Evolutionary conservation across 1,139 yeast genomes (phyloP).

Genomic region (Suhomyces bokatorum): DNA sequence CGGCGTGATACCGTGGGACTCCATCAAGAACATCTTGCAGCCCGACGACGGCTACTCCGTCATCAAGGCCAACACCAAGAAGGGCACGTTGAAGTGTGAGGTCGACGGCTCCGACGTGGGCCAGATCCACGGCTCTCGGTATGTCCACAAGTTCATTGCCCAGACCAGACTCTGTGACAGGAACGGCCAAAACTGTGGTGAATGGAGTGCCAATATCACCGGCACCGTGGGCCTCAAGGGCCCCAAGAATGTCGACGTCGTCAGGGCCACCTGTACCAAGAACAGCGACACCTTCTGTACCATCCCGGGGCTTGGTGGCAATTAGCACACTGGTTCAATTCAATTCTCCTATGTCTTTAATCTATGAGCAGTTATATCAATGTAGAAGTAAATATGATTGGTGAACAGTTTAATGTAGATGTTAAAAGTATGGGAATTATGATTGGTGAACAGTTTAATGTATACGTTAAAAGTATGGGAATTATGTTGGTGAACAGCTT

Average conservation of each 20-base stretch:
- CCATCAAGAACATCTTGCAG: not conserved
- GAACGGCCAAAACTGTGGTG: conserved; percentile 1
- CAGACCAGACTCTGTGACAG: conserved; percentile 1
- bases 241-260: not conserved
- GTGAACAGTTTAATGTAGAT: too few species aligned
- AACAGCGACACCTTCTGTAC: not conserved
- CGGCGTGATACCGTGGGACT: not conserved
- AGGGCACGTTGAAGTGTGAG: not conserved
- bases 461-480: too few species aligned
- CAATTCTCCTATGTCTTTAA: not conserved
- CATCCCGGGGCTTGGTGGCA: not conserved
- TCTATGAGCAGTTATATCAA: too few species aligned
- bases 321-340: not conserved
- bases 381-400: too few species aligned
- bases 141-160: not conserved
- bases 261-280: not conserved
- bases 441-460: too few species aligned
- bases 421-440: too few species aligned
- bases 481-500: too few species aligned
- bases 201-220: conserved; percentile 1
- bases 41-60: not conserved
- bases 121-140: not conserved
- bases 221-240: not conserved
- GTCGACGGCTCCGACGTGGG: not conserved
- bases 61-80: not conserved